Evolutionary conservation across 2,329 filamentous ascomycete genomes (phyloP).

Genomic region (Stemphylium beticola): DNA sequence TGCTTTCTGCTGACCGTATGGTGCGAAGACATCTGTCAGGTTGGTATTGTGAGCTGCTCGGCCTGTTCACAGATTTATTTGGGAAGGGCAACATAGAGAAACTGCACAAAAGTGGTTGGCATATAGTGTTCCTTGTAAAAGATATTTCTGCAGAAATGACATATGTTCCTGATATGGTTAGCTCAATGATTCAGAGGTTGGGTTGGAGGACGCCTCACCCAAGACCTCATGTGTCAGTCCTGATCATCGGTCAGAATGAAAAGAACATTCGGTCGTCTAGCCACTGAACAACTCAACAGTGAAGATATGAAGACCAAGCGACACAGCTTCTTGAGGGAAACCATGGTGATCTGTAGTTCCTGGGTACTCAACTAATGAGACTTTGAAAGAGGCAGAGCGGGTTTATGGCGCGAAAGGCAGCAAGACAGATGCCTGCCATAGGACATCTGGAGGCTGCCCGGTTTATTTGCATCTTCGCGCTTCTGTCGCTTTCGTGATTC

Average conservation of each 20-base stretch:
- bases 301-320: too few relatives aligned
- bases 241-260: constrained; percentile 73
- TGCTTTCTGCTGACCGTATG: not conserved
- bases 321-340: too few relatives aligned
- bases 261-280: constrained; percentile 59
- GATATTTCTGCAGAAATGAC: not conserved
- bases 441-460: too few relatives aligned
- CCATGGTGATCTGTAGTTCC: too few relatives aligned
- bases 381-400: too few relatives aligned
- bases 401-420: too few relatives aligned
- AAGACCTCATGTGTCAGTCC: constrained; percentile 55
- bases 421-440: too few relatives aligned
- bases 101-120: not conserved
- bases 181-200: not conserved
- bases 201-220: not conserved
- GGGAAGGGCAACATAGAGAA: not conserved
- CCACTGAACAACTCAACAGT: too few relatives aligned
- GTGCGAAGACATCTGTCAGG: not conserved
- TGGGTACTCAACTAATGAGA: too few relatives aligned
- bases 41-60: not conserved
- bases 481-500: too few relatives aligned
- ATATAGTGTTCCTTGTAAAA: not conserved
- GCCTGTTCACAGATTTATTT: not conserved
- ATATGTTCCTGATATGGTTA: too few relatives aligned
- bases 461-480: too few relatives aligned